A percentile compares a stretch with the other conserved stretches of the same genome.
These are phyloP conservation scores for Phellinidium pouzarii DNA, from an alignment of 1,284 basidiomycete genomes.

Conservation along the genomic window DNA sequence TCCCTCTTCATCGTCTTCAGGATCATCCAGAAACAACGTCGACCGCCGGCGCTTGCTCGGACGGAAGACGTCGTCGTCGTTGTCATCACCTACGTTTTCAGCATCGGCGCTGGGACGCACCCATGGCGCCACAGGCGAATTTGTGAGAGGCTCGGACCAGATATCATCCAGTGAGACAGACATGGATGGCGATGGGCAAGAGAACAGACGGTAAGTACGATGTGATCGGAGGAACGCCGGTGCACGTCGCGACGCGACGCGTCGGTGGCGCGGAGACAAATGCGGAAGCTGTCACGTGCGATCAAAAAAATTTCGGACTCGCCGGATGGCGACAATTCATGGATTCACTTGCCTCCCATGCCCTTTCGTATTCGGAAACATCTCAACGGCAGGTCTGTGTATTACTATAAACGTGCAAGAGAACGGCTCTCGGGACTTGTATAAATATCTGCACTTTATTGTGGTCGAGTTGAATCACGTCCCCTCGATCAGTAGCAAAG, in stretches of 20 bases:
- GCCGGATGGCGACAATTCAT: too few relatives aligned
- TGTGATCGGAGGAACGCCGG: background rate
- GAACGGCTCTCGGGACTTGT: background rate
- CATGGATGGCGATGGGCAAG: conserved; percentile 5
- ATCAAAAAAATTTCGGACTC: too few relatives aligned
- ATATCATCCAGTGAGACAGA: conserved; percentile 22
- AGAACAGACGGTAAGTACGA: background rate
- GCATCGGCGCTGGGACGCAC: background rate
- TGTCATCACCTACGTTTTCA: background rate
- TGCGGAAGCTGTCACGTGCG: too few relatives aligned
- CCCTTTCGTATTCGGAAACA: background rate
- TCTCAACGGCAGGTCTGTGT: background rate
- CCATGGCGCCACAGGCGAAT: conserved; percentile 6
- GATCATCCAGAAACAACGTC: conserved; percentile 34
- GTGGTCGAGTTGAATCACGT: background rate
- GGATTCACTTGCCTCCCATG: too few relatives aligned
- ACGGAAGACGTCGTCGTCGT: conserved; percentile 16
- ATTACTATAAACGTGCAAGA: background rate
- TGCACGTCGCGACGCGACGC: conserved; percentile 14
- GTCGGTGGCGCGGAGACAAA: conserved; percentile 1
- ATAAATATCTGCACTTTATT: background rate
- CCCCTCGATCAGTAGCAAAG: background rate
- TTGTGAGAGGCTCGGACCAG: conserved; percentile 19
- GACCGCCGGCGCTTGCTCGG: conserved; percentile 23
- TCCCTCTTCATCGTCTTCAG: conserved; percentile 30